Evolutionary conservation across 352 stramenopile genomes (phyloP).

Genomic region (Phytophthora kernoviae): DNA sequence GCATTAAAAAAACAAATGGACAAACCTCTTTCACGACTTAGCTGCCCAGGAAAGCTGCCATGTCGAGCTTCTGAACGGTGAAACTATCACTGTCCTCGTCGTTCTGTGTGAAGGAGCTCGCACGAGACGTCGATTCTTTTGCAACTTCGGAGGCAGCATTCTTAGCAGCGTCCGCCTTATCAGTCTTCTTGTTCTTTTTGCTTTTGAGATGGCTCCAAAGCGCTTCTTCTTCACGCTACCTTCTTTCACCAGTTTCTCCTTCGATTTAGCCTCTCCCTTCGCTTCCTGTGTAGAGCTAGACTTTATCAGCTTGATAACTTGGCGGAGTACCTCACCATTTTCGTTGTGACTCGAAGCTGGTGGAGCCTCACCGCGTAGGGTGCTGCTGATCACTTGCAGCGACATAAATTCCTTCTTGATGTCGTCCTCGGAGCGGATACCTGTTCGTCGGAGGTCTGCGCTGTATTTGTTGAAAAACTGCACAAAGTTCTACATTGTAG

Average conservation of each 20-base stretch:
- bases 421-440: constrained; percentile 65
- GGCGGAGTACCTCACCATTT: constrained; percentile 39
- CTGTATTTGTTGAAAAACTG: constrained; percentile 78
- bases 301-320: constrained; percentile 69
- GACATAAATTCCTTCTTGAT: constrained; percentile 68
- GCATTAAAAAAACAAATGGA: neutral
- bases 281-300: constrained; percentile 67
- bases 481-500: constrained; percentile 50
- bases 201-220: constrained; percentile 38
- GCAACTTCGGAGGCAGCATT: constrained; percentile 5
- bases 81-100: constrained; percentile 56
- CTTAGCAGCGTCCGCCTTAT: constrained; percentile 34
- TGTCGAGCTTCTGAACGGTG: constrained; percentile 78
- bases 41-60: constrained; percentile 68
- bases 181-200: constrained; percentile 49
- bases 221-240: constrained; percentile 53
- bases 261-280: constrained; percentile 32
- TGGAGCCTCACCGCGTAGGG: constrained; percentile 33
- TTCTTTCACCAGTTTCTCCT: constrained; percentile 56
- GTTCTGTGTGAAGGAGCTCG: constrained; percentile 44
- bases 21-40: constrained; percentile 11
- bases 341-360: constrained; percentile 37
- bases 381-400: constrained; percentile 56
- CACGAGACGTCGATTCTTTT: constrained; percentile 43
- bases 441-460: constrained; percentile 67